Percentiles rank a stretch among this genome's conserved stretches.
phyloP scores from a whole-genome alignment of 179 eudicot species.

The Silene vulgaris region DNA sequence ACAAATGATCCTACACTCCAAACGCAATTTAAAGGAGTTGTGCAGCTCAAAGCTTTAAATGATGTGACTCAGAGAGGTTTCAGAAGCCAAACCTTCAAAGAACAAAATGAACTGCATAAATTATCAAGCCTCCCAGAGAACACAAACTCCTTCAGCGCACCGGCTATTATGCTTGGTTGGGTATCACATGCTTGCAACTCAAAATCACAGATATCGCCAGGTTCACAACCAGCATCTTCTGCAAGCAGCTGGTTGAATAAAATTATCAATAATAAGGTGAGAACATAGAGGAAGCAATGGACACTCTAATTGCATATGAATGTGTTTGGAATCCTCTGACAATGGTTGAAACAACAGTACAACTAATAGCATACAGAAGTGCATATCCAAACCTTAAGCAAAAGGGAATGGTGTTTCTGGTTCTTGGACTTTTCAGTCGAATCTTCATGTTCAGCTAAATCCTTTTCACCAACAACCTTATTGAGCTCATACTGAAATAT shows the following conservation, averaged over 20 bases:
- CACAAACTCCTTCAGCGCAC: conserved; percentile 76
- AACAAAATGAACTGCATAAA: conserved; percentile 92
- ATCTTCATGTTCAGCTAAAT: conserved; percentile 35
- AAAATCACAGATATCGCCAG: conserved; percentile 88
- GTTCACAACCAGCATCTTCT: conserved; percentile 65
- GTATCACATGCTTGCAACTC: conserved; percentile 98
- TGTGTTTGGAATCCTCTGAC: neutral
- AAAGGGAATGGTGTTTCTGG: conserved; percentile 77
- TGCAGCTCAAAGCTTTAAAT: neutral
- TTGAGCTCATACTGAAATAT: conserved; percentile 71
- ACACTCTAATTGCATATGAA: neutral
- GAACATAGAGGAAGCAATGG: conserved; percentile 14
- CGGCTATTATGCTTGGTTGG: conserved; percentile 86
- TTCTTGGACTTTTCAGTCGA: conserved; percentile 29
- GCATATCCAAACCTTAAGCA: conserved; percentile 58
- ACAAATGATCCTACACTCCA: neutral
- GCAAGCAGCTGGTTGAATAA: conserved; percentile 64
- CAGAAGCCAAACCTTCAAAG: conserved; percentile 57
- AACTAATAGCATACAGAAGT: neutral
- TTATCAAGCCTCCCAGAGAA: conserved; percentile 98
- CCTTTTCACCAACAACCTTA: conserved; percentile 40
- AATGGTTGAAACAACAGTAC: neutral
- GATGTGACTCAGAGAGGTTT: conserved; percentile 3
- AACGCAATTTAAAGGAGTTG: neutral
- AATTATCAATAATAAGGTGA: conserved; percentile 12